Evolutionary conservation across 768 basidiomycete genomes (phyloP), one percentile per base, ranked within the genome.

Genomic region (Amanita pseudoporphyria): DNA sequence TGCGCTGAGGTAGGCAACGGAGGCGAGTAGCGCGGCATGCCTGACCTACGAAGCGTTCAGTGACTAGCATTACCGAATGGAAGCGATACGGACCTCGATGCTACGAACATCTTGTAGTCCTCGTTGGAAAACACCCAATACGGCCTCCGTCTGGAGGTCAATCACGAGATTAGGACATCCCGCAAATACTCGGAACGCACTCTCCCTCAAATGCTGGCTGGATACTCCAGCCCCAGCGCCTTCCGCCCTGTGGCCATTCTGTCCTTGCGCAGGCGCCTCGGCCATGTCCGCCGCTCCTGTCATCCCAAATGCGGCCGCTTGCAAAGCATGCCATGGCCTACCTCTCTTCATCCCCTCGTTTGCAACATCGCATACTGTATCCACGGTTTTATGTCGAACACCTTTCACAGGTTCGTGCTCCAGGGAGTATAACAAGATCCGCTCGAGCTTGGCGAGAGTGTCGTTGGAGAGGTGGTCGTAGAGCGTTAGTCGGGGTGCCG

Each of bases 291-390:
- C 2, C 6, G 58, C 0, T n/a, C n/a, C n/a, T n/a, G n/a, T n/a
- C n/a, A n/a, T n/a, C n/a, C n/a, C n/a, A n/a, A n/a, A n/a, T n/a
- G 74, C 71, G 48, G 82, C 83, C 0, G 76, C 77, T 58, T 89
- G 87, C 1, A 90, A 68, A 2, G 82, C 82, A 58, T 87, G 86
- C 87, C 87, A 91, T 2, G 86, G 87, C 7, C 85, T 65, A 0
- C 87, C 88, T 1, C 86, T 74, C 13, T 64, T 60, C 83, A 90
- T 87, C 9, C 78, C 77, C 51, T 84, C 78, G 49, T 82, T 83
- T 5, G 87, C 82, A 24, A 90, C 66, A 57, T 90, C 88, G 52
- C 78, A 80, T 19, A 84, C 73, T 1, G 87, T 84, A 57, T 90
- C 87, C 12, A 84, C 82, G 2, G 78, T 71, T 62, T 85, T 87